phyloP scores from a whole-genome alignment of 2,329 filamentous ascomycete genomes.

The Macroventuria anomochaeta region DNA sequence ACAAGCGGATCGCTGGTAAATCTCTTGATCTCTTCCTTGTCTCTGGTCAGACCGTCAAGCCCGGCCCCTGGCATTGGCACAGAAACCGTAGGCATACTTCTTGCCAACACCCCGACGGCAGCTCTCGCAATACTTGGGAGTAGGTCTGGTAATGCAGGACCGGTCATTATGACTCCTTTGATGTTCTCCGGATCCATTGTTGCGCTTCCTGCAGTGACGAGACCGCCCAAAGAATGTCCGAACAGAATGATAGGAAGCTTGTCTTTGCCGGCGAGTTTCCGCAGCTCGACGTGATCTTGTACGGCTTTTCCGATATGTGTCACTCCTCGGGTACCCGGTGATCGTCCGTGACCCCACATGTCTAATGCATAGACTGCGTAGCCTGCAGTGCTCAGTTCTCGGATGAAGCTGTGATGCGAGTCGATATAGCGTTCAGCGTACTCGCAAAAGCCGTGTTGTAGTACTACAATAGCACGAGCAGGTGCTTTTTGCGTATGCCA shows the following conservation, averaged over 20 bases:
- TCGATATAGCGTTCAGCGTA: slow-evolving; percentile 8
- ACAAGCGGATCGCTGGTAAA: slow-evolving; percentile 1
- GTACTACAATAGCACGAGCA: not conserved
- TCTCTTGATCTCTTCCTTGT: not conserved
- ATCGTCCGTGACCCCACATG: slow-evolving; percentile 8
- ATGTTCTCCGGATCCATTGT: not conserved
- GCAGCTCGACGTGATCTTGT: slow-evolving; percentile 1
- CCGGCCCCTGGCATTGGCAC: not conserved
- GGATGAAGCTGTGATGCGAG: slow-evolving; percentile 8
- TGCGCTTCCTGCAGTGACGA: not conserved
- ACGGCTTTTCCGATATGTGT: slow-evolving; percentile 3
- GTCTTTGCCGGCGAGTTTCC: not conserved
- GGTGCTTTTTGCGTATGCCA: not conserved
- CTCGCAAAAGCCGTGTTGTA: slow-evolving; percentile 17
- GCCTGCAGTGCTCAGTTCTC: slow-evolving; percentile 1
- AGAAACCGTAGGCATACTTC: not conserved
- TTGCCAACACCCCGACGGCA: not conserved
- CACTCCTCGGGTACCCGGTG: slow-evolving; percentile 5
- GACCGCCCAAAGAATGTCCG: not conserved
- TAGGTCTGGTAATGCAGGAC: not conserved
- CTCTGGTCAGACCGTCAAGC: slow-evolving; percentile 8
- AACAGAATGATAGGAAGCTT: not conserved
- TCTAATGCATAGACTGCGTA: slow-evolving; percentile 7
- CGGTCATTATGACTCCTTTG: not conserved
- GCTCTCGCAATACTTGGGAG: not conserved